These are phyloP conservation scores for Lachnum nothofagi DNA, from an alignment of 2,329 filamentous ascomycete species.

Conservation along the genomic window DNA sequence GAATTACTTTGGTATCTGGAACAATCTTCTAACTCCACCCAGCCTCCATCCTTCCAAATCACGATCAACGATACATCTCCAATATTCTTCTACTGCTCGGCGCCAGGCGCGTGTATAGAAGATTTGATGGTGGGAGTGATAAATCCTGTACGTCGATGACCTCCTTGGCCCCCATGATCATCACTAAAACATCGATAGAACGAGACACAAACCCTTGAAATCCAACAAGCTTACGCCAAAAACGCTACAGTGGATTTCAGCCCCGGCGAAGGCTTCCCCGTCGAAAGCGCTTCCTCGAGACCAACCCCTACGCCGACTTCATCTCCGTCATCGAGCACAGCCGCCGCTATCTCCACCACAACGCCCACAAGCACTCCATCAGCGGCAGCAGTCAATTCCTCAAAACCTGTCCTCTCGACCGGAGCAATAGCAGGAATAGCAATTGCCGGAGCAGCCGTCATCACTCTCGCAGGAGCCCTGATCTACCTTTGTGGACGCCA, in stretches of 20 bases:
- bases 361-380: slow-evolving; percentile 2
- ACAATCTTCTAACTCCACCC: slow-evolving; percentile 1
- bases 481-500: slow-evolving; percentile 27
- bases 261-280: slow-evolving; percentile 23
- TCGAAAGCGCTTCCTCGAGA: slow-evolving; percentile 12
- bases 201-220: slow-evolving; percentile 21
- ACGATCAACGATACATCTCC: slow-evolving; percentile 57
- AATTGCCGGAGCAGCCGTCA: slow-evolving; percentile 21
- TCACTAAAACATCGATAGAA: slow-evolving; percentile 13
- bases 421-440: slow-evolving; percentile 27
- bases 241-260: slow-evolving; percentile 20
- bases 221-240: slow-evolving; percentile 19
- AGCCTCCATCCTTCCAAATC: slow-evolving; percentile 39
- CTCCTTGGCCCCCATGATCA: neutral
- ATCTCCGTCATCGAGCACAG: slow-evolving; percentile 2
- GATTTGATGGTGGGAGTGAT: slow-evolving; percentile 74
- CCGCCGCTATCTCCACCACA: neutral
- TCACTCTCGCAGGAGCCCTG: slow-evolving; percentile 16
- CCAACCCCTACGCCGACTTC: slow-evolving; percentile 13
- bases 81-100: slow-evolving; percentile 67
- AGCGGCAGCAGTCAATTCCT: neutral
- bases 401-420: slow-evolving; percentile 10
- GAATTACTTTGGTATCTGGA: slow-evolving; percentile 12
- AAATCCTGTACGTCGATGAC: slow-evolving; percentile 52
- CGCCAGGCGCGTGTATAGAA: slow-evolving; percentile 56